Evolutionary conservation across 345 rosid genomes (phyloP), one percentile per base, ranked within the genome.

Genomic region (Draba incana): DNA sequence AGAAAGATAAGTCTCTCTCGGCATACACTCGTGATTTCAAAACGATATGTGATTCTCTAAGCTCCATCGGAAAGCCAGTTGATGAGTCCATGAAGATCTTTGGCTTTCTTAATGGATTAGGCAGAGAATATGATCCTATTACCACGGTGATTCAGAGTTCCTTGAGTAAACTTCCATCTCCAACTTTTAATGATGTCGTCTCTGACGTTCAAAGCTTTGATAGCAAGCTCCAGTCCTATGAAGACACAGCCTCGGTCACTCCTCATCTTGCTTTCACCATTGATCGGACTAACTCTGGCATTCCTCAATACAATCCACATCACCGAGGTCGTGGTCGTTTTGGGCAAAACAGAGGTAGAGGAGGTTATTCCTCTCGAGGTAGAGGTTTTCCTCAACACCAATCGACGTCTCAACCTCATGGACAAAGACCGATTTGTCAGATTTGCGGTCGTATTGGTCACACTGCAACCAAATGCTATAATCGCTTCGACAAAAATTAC

Each of bases 351-450:
- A 2, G 30, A 27, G 30, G 30, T 4, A 1, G 30, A 27, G 30
- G 4, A 27, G 30, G 30, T 2, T 27, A 27, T 2, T 1, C 30
- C 2, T 1, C 30, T 2, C 3, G 30, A 1, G 30, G 30, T 1
- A 27, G 30, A 27, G 30, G 30, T 2, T 27, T 27, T 2, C 2
- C 30, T 2, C 30, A 27, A 2, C 30, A 27, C 2, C 30, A 4
- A 4, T 27, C 30, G 2, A 1, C 4, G 2, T 4, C 3, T 0
- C 4, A 3, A 3, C 0, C 4, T 27, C 3, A 2, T 1, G 30
- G 30, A 2, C 4, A 27, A 4, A 3, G 30, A 3, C 30, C 4
- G 3, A 4, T 27, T 0, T 27, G 30, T 2, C 30, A 27, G 2
- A 27, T 27, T 4, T 27, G 3, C 2, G 30, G 30, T 27, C 30